A percentile compares a stretch with the other conserved stretches of the same genome.
Conservation (phyloP, 345 rosid species). For the Syzygium aromaticum region DNA sequence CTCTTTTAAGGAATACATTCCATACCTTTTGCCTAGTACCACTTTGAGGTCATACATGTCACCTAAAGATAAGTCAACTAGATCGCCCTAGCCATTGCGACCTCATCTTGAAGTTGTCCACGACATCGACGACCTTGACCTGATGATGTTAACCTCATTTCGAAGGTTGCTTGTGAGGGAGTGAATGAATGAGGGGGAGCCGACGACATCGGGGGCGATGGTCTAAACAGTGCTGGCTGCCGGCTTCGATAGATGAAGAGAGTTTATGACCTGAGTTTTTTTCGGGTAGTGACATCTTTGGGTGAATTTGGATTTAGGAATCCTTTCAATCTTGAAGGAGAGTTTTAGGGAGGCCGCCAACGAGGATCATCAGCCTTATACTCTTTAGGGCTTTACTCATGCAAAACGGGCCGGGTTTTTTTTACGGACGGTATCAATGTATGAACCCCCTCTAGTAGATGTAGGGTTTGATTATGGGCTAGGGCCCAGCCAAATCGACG, state of each 20-base stretch:
- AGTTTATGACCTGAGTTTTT: rapidly evolving
- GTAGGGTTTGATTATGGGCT: not conserved
- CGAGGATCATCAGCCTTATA: not conserved
- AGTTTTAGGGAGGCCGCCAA: not conserved
- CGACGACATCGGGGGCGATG: rapidly evolving
- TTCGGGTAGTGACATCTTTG: rapidly evolving
- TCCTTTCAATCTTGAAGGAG: not conserved
- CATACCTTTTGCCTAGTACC: not conserved
- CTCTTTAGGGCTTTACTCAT: not conserved
- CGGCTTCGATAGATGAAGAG: not conserved
- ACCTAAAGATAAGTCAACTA: not conserved
- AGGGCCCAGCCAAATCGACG: not conserved
- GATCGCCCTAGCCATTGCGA: not conserved
- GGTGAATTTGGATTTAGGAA: not conserved
- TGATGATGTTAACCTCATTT: not conserved
- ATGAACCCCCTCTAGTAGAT: not conserved
- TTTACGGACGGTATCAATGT: not conserved
- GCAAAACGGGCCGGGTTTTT: not conserved
- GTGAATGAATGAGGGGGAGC: not conserved
- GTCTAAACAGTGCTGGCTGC: not conserved
- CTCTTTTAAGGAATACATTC: not conserved
- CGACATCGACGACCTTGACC: not conserved
- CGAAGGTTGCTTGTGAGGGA: not conserved
- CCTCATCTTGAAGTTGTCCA: not conserved
- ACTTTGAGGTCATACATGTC: not conserved